phyloP scores from a whole-genome alignment of 2,329 filamentous ascomycete genomes.

The Trichoderma koningii region DNA sequence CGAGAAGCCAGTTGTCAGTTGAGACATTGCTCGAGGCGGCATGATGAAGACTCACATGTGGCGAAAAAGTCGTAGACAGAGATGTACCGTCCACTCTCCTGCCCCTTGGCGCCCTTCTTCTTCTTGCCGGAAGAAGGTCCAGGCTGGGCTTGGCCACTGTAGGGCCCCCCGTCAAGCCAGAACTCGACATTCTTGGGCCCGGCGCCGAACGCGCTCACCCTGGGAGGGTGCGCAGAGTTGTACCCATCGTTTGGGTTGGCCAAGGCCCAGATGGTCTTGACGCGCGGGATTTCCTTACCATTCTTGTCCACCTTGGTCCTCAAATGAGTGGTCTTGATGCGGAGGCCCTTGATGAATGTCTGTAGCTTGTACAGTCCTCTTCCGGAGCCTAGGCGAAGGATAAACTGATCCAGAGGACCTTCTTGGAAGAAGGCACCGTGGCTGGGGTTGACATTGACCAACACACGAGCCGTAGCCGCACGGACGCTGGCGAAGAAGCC shows the following conservation, averaged over 20 bases:
- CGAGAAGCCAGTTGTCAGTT: background rate
- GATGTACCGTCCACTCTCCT: conserved; percentile 45
- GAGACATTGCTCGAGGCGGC: background rate
- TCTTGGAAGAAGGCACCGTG: conserved; percentile 40
- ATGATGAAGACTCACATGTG: conserved; percentile 39
- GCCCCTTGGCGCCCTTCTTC: conserved; percentile 28
- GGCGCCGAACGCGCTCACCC: conserved; percentile 42
- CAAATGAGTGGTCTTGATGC: conserved; percentile 45
- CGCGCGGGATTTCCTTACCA: conserved; percentile 39
- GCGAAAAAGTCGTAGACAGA: conserved; percentile 55
- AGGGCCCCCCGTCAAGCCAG: conserved; percentile 42
- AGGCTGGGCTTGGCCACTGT: conserved; percentile 22
- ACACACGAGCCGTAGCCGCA: conserved; percentile 26
- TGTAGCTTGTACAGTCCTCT: conserved; percentile 32
- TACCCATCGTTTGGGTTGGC: conserved; percentile 41
- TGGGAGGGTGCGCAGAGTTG: conserved; percentile 34
- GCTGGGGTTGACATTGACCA: conserved; percentile 39
- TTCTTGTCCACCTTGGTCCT: conserved; percentile 37
- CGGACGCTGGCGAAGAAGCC: conserved; percentile 35
- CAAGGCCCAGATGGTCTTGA: conserved; percentile 44
- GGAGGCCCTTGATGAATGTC: conserved; percentile 43
- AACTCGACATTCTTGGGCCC: conserved; percentile 58
- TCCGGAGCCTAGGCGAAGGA: conserved; percentile 19
- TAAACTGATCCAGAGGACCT: conserved; percentile 32
- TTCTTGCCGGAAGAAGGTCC: conserved; percentile 25